A percentile compares a stretch with the other conserved stretches of the same genome.
These are phyloP conservation scores for Leccinellum rugosiceps DNA, from an alignment of 768 basidiomycete species.

Conservation along the genomic window DNA sequence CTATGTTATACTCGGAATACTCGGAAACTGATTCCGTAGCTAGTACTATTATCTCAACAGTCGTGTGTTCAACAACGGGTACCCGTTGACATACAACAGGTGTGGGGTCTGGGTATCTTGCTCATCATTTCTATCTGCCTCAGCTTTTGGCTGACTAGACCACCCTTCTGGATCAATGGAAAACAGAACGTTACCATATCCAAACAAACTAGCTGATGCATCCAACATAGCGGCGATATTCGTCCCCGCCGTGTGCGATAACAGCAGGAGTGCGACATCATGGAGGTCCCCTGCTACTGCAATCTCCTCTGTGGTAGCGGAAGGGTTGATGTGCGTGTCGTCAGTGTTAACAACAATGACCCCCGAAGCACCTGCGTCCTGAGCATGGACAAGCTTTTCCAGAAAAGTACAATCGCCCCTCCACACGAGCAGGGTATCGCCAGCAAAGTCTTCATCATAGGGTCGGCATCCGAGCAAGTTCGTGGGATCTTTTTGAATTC, in stretches of 20 bases:
- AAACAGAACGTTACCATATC: constrained; percentile 49
- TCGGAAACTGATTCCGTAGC: neutral
- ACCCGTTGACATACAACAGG: constrained; percentile 74
- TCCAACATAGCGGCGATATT: constrained; percentile 55
- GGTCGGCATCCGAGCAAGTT: constrained; percentile 62
- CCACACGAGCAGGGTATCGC: constrained; percentile 57
- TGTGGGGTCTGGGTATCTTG: constrained; percentile 37
- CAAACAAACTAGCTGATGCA: constrained; percentile 40
- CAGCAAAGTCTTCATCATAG: constrained; percentile 46
- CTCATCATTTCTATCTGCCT: constrained; percentile 17
- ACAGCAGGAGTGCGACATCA: constrained; percentile 56
- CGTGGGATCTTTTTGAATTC: constrained; percentile 45
- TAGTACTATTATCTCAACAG: constrained; percentile 46
- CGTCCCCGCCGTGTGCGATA: constrained; percentile 52
- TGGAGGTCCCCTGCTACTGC: constrained; percentile 54
- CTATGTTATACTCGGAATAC: neutral
- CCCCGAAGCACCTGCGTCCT: constrained; percentile 68
- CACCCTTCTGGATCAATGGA: constrained; percentile 42
- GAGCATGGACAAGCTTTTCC: constrained; percentile 73
- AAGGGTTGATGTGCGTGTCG: constrained; percentile 61
- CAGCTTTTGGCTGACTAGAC: constrained; percentile 21
- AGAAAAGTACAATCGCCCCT: constrained; percentile 89
- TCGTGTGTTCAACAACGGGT: constrained; percentile 73
- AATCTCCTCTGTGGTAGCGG: constrained; percentile 56
- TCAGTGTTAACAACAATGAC: constrained; percentile 72